Conservation (phyloP, 75 land plant species). For the Selaginella tamariscina region DNA sequence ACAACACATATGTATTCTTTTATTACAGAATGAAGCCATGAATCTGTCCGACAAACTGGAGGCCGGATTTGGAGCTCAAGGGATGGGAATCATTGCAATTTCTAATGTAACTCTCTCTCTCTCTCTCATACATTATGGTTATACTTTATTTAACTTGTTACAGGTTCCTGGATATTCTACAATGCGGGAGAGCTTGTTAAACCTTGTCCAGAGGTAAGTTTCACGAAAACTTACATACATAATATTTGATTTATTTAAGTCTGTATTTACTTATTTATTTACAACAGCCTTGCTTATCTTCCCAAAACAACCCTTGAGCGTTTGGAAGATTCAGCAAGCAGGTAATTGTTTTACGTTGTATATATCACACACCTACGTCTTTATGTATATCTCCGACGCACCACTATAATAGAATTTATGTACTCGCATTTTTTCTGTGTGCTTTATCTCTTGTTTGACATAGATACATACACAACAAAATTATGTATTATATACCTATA, state of each 20-base stretch:
- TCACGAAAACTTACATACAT: not conserved
- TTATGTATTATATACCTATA: not conserved
- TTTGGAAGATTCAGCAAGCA: slow-evolving; percentile 78
- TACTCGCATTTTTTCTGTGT: not conserved
- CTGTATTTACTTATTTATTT: not conserved
- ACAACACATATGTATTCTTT: not conserved
- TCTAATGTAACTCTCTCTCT: slow-evolving; percentile 43
- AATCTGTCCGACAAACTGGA: slow-evolving; percentile 67
- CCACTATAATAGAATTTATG: not conserved
- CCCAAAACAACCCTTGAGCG: slow-evolving; percentile 53
- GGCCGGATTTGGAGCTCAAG: slow-evolving; percentile 64
- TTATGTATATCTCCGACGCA: not conserved
- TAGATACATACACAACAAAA: not conserved
- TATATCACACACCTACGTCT: not conserved
- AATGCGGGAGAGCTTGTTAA: slow-evolving; percentile 47
- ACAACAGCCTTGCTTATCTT: slow-evolving; percentile 56
- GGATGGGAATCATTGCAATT: slow-evolving; percentile 65
- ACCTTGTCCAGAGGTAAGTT: slow-evolving; percentile 58
- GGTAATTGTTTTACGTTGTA: slow-evolving; percentile 29
- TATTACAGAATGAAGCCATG: slow-evolving; percentile 32
- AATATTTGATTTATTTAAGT: not conserved
- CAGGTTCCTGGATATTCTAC: slow-evolving; percentile 57
- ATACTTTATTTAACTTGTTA: slow-evolving; percentile 4
- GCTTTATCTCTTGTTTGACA: not conserved
- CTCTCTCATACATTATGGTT: not conserved